Percentiles rank a stretch among this genome's conserved stretches.
Evolutionary conservation across 2,329 filamentous ascomycete species (phyloP).

Genomic region (Ascomycota sp.): DNA sequence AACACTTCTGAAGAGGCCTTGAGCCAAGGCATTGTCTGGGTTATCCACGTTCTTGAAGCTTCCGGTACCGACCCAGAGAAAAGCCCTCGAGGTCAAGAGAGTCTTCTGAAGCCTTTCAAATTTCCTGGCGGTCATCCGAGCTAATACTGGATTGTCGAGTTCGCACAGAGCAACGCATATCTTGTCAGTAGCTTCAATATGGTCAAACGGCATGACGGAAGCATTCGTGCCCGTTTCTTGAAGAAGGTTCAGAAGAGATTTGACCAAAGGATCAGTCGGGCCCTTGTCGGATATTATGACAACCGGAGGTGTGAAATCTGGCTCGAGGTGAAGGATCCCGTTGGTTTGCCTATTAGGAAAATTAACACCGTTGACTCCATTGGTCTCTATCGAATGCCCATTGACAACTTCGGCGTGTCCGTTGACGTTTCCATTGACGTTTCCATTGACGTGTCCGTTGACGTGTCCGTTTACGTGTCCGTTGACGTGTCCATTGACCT

Average conservation of each 20-base stretch:
- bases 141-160: constrained; percentile 20
- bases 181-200: constrained; percentile 3
- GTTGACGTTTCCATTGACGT: background rate
- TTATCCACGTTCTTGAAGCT: constrained; percentile 15
- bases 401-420: background rate
- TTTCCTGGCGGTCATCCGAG: constrained; percentile 14
- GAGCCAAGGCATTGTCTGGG: constrained; percentile 20
- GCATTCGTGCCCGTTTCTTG: constrained; percentile 5
- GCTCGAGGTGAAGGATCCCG: background rate
- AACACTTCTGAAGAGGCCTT: constrained; percentile 21
- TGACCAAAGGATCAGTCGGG: constrained; percentile 4
- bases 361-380: background rate
- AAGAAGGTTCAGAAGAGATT: constrained; percentile 5
- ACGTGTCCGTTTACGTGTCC: background rate
- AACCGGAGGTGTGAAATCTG: constrained; percentile 3
- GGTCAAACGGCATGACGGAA: constrained; percentile 4
- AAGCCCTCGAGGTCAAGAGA: constrained; percentile 12
- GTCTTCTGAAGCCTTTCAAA: constrained; percentile 17
- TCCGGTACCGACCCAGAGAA: constrained; percentile 19
- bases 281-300: constrained; percentile 8
- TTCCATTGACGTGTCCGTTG: background rate
- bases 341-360: background rate
- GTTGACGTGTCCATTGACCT: background rate
- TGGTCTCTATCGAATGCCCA: background rate
- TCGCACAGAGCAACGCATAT: constrained; percentile 20